Percentiles rank a stretch among this genome's conserved stretches.
phyloP scores from a whole-genome alignment of 2,329 filamentous ascomycete genomes.

The Rhinocladiella mackenziei region DNA sequence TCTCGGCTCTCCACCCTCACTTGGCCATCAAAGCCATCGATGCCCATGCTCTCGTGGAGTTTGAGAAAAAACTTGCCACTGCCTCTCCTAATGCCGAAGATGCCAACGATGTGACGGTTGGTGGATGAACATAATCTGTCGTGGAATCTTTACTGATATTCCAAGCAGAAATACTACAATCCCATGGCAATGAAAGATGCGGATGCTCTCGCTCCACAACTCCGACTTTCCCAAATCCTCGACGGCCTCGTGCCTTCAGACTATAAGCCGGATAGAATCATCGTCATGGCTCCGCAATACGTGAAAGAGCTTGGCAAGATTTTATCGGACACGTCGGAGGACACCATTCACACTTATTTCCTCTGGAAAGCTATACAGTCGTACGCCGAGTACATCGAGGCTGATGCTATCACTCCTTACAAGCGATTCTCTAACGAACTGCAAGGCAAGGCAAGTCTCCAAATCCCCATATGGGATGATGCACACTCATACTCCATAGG shows the following conservation, averaged over 20 bases:
- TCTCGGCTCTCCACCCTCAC: constrained; percentile 37
- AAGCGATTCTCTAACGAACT: constrained; percentile 58
- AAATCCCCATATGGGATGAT: background rate
- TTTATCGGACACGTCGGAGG: constrained; percentile 50
- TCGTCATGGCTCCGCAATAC: constrained; percentile 59
- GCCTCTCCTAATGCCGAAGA: constrained; percentile 57
- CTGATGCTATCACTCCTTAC: constrained; percentile 57
- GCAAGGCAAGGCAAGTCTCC: constrained; percentile 46
- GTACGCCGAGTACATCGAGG: constrained; percentile 54
- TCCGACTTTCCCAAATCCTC: constrained; percentile 54
- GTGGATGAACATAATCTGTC: background rate
- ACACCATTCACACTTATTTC: constrained; percentile 60
- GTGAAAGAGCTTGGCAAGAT: constrained; percentile 56
- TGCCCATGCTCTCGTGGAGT: constrained; percentile 47
- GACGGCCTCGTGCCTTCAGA: constrained; percentile 49
- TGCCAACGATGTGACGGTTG: constrained; percentile 54
- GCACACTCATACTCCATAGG: constrained; percentile 29
- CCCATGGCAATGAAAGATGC: constrained; percentile 57
- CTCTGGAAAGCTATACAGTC: constrained; percentile 59
- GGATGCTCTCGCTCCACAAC: constrained; percentile 52
- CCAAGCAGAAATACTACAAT: constrained; percentile 55
- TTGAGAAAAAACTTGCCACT: constrained; percentile 59
- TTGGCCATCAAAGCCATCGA: constrained; percentile 30
- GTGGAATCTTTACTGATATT: background rate
- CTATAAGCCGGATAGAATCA: constrained; percentile 51